Conservation (phyloP, 306 rosid species). For the Cicer pinnatifidum region DNA sequence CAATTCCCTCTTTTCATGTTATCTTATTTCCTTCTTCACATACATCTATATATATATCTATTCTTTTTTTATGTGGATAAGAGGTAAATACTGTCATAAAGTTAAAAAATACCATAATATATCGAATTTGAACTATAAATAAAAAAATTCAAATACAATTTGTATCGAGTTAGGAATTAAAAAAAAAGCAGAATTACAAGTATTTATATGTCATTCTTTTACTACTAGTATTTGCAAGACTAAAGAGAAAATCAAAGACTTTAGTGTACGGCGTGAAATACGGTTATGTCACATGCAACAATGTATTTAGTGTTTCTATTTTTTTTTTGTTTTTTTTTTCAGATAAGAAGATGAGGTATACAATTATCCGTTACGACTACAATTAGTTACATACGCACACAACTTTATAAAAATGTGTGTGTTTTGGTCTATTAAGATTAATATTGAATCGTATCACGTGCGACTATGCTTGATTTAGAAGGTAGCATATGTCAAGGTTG, state of each 20-base stretch:
- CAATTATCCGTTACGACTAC: background rate
- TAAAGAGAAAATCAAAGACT: background rate
- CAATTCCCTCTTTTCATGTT: background rate
- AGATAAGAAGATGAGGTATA: background rate
- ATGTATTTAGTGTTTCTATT: background rate
- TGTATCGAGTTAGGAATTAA: too few species aligned
- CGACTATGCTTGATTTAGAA: conserved; percentile 49
- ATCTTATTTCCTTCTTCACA: too few species aligned
- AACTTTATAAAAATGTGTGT: background rate
- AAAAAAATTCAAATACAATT: too few species aligned
- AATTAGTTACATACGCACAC: background rate
- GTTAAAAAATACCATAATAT: too few species aligned
- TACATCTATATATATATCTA: too few species aligned
- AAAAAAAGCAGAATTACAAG: too few species aligned
- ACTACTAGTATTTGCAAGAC: background rate
- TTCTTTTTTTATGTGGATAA: too few species aligned
- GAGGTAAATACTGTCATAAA: too few species aligned
- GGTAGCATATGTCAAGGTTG: conserved; percentile 22
- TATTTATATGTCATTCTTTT: background rate
- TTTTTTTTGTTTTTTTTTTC: too few species aligned
- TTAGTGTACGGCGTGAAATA: too few species aligned
- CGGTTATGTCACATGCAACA: background rate
- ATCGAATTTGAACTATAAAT: too few species aligned
- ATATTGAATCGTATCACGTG: background rate
- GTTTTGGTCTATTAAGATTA: conserved; percentile 1